A percentile compares a stretch with the other conserved stretches of the same genome.
Conservation (phyloP, 2,329 filamentous ascomycete species). For the Beauveria pseudobassiana region DNA sequence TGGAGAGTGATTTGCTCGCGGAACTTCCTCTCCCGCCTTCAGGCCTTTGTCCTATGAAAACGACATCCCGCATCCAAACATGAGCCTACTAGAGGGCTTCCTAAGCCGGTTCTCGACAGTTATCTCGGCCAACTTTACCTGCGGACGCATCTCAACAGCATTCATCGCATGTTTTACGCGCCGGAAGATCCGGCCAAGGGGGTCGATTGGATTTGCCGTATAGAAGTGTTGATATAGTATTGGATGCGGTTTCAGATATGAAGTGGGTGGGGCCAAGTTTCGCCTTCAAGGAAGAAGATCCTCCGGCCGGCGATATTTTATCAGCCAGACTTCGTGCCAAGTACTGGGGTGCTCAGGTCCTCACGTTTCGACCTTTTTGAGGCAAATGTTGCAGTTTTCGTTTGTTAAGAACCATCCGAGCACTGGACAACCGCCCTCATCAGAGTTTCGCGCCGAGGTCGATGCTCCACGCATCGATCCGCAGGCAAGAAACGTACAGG, state of each 20-base stretch:
- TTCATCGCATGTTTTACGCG: slow-evolving; percentile 51
- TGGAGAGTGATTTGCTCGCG: slow-evolving; percentile 61
- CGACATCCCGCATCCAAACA: slow-evolving; percentile 60
- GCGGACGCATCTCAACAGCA: slow-evolving; percentile 55
- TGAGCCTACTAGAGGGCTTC: slow-evolving; percentile 35
- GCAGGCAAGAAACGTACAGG: slow-evolving; percentile 27
- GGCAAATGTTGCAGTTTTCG: slow-evolving; percentile 46
- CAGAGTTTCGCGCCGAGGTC: slow-evolving; percentile 30
- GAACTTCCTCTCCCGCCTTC: slow-evolving; percentile 64
- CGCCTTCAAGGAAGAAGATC: slow-evolving; percentile 57
- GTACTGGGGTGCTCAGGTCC: slow-evolving; percentile 87
- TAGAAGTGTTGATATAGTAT: slow-evolving; percentile 38
- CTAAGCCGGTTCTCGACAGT: slow-evolving; percentile 45
- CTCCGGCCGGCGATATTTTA: slow-evolving; percentile 68
- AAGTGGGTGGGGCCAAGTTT: slow-evolving; percentile 43
- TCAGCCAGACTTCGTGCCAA: slow-evolving; percentile 81
- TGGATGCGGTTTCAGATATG: slow-evolving; percentile 34
- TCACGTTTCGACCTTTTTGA: slow-evolving; percentile 72
- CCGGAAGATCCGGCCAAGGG: slow-evolving; percentile 29
- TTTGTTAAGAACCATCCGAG: slow-evolving; percentile 27
- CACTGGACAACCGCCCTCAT: slow-evolving; percentile 24
- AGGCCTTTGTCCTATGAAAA: slow-evolving; percentile 54
- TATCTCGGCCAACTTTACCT: slow-evolving; percentile 58
- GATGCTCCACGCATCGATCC: slow-evolving; percentile 31
- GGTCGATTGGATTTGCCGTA: slow-evolving; percentile 28